Percentiles rank a stretch among this genome's conserved stretches.
phyloP scores from a whole-genome alignment of 2,329 filamentous ascomycete genomes.

The Penicillium sp. region DNA sequence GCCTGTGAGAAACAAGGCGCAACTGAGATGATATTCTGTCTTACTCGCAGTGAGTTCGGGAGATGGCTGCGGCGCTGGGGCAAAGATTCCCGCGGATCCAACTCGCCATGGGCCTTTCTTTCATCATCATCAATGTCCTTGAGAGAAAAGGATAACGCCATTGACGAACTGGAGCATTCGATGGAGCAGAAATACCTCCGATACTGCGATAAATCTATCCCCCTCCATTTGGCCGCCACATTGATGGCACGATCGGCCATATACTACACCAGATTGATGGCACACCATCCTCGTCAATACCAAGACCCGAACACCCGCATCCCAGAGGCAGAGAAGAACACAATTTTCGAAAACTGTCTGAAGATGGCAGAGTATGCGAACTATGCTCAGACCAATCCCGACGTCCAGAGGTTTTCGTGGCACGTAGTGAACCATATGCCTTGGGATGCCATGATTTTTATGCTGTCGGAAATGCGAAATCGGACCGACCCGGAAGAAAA shows the following conservation, averaged over 20 bases:
- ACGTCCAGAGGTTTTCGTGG: conserved; percentile 46
- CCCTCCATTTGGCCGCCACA: conserved; percentile 46
- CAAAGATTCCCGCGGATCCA: conserved; percentile 9
- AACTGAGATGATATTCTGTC: conserved; percentile 48
- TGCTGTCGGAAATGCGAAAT: conserved; percentile 45
- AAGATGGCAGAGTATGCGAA: conserved; percentile 30
- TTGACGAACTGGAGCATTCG: conserved; percentile 35
- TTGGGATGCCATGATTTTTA: conserved; percentile 54
- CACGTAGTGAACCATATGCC: conserved; percentile 50
- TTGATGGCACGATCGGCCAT: conserved; percentile 47
- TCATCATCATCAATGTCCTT: conserved; percentile 19
- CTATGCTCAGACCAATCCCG: conserved; percentile 32
- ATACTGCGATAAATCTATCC: conserved; percentile 41
- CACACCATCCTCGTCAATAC: conserved; percentile 45
- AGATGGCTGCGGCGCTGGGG: conserved; percentile 26
- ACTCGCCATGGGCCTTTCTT: conserved; percentile 23
- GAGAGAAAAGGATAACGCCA: conserved; percentile 24
- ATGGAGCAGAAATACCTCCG: conserved; percentile 38
- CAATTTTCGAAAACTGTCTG: conserved; percentile 37
- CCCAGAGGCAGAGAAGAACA: conserved; percentile 20
- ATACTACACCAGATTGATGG: conserved; percentile 44
- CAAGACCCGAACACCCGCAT: conserved; percentile 22
- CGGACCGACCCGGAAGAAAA: conserved; percentile 38
- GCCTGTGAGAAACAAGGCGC: conserved; percentile 43
- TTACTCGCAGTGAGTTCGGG: conserved; percentile 35